Evolutionary conservation across 2,329 filamentous ascomycete species (phyloP).

Genomic region (Fusarium coffeatum): DNA sequence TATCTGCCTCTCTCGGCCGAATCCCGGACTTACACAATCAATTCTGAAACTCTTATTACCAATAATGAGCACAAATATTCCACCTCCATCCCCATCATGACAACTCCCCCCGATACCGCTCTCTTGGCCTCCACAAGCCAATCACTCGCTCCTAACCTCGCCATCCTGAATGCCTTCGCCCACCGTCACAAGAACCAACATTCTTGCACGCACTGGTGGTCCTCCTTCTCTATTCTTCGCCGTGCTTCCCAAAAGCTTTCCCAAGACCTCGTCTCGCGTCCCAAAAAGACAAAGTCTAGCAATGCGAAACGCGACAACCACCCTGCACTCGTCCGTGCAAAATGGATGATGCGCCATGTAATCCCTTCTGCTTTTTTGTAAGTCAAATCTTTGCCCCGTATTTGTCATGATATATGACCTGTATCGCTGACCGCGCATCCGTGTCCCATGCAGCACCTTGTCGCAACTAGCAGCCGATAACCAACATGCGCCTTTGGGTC

Average conservation of each 20-base stretch:
- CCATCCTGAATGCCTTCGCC: conserved; percentile 77
- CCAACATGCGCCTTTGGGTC: conserved; percentile 77
- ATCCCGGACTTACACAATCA: conserved; percentile 18
- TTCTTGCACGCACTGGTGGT: conserved; percentile 82
- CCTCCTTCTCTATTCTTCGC: conserved; percentile 76
- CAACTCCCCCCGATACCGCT: conserved; percentile 11
- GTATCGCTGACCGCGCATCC: conserved; percentile 8
- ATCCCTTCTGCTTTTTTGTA: conserved; percentile 54
- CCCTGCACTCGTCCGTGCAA: conserved; percentile 39
- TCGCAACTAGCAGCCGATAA: conserved; percentile 76
- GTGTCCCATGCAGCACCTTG: conserved; percentile 63
- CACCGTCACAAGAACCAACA: conserved; percentile 95
- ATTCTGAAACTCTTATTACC: background rate
- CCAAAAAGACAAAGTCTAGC: conserved; percentile 23
- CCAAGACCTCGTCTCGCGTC: conserved; percentile 39
- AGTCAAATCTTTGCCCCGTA: conserved; percentile 16
- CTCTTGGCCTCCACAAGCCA: conserved; percentile 34
- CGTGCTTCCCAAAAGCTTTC: conserved; percentile 70
- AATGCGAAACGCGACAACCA: conserved; percentile 13
- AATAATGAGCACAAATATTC: conserved; percentile 9
- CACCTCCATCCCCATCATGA: conserved; percentile 22
- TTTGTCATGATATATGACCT: background rate
- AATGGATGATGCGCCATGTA: conserved; percentile 48
- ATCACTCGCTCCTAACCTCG: conserved; percentile 55
- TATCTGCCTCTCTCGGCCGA: conserved; percentile 9